These are phyloP conservation scores for Pisolithus orientalis DNA, from an alignment of 768 basidiomycete species.

Conservation along the genomic window DNA sequence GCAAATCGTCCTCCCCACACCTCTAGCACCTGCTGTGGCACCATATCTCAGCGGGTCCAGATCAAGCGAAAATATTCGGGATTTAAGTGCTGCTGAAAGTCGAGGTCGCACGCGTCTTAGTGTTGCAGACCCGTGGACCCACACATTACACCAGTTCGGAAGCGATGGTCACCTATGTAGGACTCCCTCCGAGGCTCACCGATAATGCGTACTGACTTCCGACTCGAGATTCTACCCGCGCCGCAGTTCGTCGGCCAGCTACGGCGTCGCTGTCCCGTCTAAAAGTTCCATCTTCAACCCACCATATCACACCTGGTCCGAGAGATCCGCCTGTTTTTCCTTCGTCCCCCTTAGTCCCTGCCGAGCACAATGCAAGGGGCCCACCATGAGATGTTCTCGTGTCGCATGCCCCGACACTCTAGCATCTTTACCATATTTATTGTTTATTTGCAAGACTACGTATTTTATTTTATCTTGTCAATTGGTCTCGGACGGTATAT, in stretches of 20 bases:
- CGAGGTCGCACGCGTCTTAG: constrained; percentile 15
- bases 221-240: background rate
- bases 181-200: background rate
- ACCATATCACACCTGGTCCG: background rate
- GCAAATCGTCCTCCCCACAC: constrained; percentile 63
- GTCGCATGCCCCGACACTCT: background rate
- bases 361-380: background rate
- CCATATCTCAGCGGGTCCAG: constrained; percentile 10
- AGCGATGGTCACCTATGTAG: constrained; percentile 8
- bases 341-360: background rate
- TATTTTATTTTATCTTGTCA: no score
- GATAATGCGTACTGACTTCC: background rate
- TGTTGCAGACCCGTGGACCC: constrained; percentile 35
- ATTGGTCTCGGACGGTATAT: no score
- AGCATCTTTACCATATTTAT: background rate
- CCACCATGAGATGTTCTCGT: background rate
- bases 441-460: no score
- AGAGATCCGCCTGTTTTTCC: background rate
- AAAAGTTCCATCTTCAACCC: background rate
- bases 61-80: constrained; percentile 6
- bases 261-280: background rate
- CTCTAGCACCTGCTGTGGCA: constrained; percentile 43
- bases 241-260: background rate
- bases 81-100: constrained; percentile 6
- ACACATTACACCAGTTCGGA: constrained; percentile 8